Evolutionary conservation across 306 rosid species (phyloP).

Genomic region (Lathyrus aphaca): DNA sequence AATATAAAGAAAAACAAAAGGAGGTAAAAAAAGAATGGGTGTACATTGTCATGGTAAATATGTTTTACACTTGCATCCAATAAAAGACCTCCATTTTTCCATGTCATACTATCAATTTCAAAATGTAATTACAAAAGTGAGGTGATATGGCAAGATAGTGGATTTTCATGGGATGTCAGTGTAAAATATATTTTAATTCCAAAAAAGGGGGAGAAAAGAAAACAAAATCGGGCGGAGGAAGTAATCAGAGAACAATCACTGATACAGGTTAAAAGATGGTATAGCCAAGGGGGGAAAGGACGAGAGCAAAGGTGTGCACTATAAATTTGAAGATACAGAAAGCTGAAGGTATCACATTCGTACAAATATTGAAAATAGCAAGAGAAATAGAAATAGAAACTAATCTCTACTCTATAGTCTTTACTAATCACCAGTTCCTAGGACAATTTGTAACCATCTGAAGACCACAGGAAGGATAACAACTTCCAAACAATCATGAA

Average conservation of each 20-base stretch:
- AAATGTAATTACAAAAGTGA: not conserved
- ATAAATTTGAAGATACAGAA: not conserved
- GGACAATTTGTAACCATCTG: no score
- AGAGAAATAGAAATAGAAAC: not conserved
- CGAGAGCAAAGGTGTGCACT: not conserved
- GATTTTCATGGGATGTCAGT: not conserved
- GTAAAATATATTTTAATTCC: not conserved
- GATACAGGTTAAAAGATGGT: not conserved
- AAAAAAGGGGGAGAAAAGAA: not conserved
- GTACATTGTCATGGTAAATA: not conserved
- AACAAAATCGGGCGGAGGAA: not conserved
- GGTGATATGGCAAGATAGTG: not conserved
- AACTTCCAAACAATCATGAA: no score
- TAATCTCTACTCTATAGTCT: no score
- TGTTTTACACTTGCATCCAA: not conserved
- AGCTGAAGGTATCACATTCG: not conserved
- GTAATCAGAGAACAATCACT: not conserved
- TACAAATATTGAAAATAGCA: constrained; percentile 10
- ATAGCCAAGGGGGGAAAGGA: not conserved
- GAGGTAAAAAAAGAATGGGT: not conserved
- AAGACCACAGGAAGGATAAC: no score
- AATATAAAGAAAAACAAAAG: no score
- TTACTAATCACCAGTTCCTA: no score
- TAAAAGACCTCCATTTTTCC: not conserved
- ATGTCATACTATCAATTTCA: not conserved